These are phyloP conservation scores for Allomyces macrogynus DNA, from an alignment of 192 early-diverging fungal genomes.

Conservation along the genomic window DNA sequence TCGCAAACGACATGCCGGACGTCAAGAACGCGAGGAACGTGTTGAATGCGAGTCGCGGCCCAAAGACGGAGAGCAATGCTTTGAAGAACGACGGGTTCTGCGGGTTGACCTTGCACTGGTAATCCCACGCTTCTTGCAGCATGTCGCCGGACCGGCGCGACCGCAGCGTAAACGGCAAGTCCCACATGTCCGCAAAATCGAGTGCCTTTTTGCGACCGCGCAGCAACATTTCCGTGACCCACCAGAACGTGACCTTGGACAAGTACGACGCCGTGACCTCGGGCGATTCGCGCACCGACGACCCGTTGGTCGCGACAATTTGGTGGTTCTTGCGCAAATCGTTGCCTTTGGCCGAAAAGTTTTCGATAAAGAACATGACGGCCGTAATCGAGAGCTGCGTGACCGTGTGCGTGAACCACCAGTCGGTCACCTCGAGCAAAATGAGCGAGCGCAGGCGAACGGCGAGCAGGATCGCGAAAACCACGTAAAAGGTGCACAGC, in stretches of 20 bases:
- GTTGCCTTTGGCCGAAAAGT: background rate
- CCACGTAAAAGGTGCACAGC: background rate
- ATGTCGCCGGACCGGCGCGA: background rate
- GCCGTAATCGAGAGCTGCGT: background rate
- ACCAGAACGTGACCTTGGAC: background rate
- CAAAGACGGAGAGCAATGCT: too few relatives aligned
- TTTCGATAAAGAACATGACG: background rate
- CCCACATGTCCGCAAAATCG: background rate
- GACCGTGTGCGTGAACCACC: background rate
- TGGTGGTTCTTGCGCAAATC: background rate
- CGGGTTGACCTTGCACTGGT: too few relatives aligned
- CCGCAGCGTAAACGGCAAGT: background rate
- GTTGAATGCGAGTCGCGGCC: too few relatives aligned
- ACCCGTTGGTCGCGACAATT: background rate
- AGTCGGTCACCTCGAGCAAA: background rate
- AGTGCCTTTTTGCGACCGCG: background rate
- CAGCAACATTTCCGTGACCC: background rate
- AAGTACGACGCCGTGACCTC: background rate
- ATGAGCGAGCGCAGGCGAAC: background rate
- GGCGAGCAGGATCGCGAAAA: background rate
- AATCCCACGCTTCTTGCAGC: too few relatives aligned
- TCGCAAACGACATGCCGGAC: too few relatives aligned
- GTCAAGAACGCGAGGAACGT: too few relatives aligned
- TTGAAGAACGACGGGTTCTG: too few relatives aligned
- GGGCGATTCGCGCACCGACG: background rate